A percentile compares a stretch with the other conserved stretches of the same genome.
Evolutionary conservation across 768 basidiomycete species (phyloP).

Genomic region (Inosperma sp.): DNA sequence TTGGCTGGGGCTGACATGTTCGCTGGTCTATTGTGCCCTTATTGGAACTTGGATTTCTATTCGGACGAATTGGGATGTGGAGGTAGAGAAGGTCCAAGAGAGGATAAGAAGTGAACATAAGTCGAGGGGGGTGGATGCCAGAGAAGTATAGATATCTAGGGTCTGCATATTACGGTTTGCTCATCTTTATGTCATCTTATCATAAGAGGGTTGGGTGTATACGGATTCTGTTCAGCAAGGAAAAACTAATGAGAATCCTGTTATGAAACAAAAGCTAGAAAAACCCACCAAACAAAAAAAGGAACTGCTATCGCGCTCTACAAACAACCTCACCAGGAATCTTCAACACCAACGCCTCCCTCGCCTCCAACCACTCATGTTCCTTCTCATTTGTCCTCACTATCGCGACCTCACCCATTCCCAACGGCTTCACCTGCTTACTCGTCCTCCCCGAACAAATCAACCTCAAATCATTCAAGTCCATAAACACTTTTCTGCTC

Average conservation of each 20-base stretch:
- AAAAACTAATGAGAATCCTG: too few relatives aligned
- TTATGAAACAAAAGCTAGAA: too few relatives aligned
- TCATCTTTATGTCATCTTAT: too few relatives aligned
- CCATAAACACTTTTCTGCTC: conserved; percentile 75
- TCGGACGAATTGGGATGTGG: conserved; percentile 61
- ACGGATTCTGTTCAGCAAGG: too few relatives aligned
- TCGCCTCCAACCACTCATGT: conserved; percentile 85
- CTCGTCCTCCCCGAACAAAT: conserved; percentile 78
- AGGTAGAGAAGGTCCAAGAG: conserved; percentile 57
- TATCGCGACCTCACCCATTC: conserved; percentile 90
- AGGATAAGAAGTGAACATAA: conserved; percentile 49
- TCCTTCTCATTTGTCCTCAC: conserved; percentile 68
- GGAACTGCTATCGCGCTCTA: conserved; percentile 61
- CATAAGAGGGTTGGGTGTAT: too few relatives aligned
- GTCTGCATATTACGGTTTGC: too few relatives aligned
- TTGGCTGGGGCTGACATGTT: conserved; percentile 78
- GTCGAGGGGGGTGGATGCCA: conserved; percentile 6
- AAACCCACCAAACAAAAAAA: too few relatives aligned
- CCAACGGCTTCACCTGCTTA: conserved; percentile 71
- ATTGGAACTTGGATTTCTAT: conserved; percentile 53
- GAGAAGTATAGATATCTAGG: not conserved
- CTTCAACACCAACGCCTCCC: conserved; percentile 80
- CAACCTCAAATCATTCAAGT: conserved; percentile 62
- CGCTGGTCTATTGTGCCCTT: conserved; percentile 54
- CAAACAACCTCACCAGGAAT: conserved; percentile 85